phyloP scores from a whole-genome alignment of 2,329 filamentous ascomycete genomes.

The Penicillium polonicum region DNA sequence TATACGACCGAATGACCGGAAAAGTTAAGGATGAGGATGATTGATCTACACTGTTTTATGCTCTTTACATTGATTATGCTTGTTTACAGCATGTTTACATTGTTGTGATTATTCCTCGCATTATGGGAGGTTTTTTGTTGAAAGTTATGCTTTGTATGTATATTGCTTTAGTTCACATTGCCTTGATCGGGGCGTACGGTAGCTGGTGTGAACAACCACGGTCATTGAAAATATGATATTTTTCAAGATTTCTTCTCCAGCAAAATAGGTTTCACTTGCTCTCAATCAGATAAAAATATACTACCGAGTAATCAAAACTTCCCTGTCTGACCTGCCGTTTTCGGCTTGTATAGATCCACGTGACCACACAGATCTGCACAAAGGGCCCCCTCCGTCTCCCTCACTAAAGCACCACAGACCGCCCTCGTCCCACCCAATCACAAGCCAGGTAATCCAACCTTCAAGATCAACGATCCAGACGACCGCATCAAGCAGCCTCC shows the following conservation, averaged over 20 bases:
- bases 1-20: constrained; percentile 20
- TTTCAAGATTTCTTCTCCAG: too few species aligned
- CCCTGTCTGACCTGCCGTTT: background rate
- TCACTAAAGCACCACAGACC: constrained; percentile 13
- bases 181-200: background rate
- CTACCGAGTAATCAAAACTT: background rate
- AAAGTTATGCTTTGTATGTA: constrained; percentile 2
- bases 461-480: constrained; percentile 20
- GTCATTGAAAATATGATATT: background rate
- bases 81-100: background rate
- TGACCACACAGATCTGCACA: constrained; percentile 4
- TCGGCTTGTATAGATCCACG: constrained; percentile 4
- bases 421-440: constrained; percentile 32
- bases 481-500: constrained; percentile 17
- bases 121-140: background rate
- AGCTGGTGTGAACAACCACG: background rate
- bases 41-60: background rate
- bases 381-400: background rate
- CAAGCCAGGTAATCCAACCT: constrained; percentile 25
- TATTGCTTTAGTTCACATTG: background rate
- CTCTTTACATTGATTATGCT: background rate
- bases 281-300: background rate
- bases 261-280: fast-evolving
- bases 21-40: constrained; percentile 16
- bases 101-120: background rate